phyloP scores from a whole-genome alignment of 2,329 filamentous ascomycete genomes.

The Colletotrichum camelliae region DNA sequence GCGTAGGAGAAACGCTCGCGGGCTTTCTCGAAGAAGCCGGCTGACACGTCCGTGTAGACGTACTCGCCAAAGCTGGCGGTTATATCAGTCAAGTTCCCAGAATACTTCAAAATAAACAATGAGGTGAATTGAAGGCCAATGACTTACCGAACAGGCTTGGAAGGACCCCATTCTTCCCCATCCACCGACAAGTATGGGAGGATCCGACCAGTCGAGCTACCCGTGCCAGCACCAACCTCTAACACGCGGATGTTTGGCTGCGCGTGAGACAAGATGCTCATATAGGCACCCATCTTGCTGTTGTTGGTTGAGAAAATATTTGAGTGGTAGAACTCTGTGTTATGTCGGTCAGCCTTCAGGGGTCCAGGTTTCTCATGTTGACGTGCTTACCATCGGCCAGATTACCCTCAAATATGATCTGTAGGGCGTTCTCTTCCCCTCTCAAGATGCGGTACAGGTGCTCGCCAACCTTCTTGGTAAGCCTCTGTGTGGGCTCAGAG shows the following conservation, averaged over 20 bases:
- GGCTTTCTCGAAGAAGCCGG: constrained; percentile 44
- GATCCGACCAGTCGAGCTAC: constrained; percentile 39
- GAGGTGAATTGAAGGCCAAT: not conserved
- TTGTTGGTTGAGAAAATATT: not conserved
- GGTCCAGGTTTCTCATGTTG: not conserved
- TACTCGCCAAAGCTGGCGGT: constrained; percentile 31
- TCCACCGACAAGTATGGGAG: constrained; percentile 32
- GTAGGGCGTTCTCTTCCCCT: not conserved
- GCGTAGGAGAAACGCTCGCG: constrained; percentile 30
- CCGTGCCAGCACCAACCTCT: constrained; percentile 45
- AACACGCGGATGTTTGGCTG: constrained; percentile 35
- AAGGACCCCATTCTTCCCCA: not conserved
- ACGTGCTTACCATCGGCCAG: not conserved
- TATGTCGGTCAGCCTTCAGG: not conserved
- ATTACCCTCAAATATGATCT: not conserved
- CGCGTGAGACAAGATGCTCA: constrained; percentile 26
- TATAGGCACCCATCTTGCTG: not conserved
- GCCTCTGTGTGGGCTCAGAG: not conserved
- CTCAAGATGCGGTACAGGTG: not conserved
- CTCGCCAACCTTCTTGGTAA: not conserved
- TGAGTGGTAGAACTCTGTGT: not conserved
- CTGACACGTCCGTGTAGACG: constrained; percentile 50
- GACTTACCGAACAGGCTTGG: not conserved
- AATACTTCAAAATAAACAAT: not conserved
- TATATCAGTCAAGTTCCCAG: not conserved